phyloP scores from a whole-genome alignment of 148 eudicot species.

The Silene conica region DNA sequence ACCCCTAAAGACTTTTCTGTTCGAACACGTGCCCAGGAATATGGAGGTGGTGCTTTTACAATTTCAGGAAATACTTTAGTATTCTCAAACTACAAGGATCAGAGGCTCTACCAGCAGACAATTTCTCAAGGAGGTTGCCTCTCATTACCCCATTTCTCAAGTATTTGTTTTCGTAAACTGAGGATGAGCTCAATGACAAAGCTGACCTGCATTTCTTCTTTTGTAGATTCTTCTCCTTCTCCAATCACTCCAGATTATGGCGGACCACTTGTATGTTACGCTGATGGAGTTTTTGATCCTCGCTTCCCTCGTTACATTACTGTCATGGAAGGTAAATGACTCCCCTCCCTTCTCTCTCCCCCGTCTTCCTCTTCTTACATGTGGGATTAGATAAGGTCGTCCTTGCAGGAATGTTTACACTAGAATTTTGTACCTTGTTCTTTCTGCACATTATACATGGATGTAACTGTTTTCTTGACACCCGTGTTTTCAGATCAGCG shows the following conservation, averaged over 20 bases:
- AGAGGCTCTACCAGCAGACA: slow-evolving; percentile 64
- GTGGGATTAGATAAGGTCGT: background rate
- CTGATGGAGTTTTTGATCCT: slow-evolving; percentile 73
- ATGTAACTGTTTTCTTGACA: slow-evolving; percentile 10
- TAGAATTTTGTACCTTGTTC: background rate
- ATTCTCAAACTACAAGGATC: slow-evolving; percentile 71
- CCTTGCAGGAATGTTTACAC: background rate
- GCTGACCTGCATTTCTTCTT: slow-evolving; percentile 11
- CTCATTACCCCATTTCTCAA: background rate
- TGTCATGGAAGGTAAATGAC: slow-evolving; percentile 64
- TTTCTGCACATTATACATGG: background rate
- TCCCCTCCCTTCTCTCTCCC: no score
- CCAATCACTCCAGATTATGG: slow-evolving; percentile 80
- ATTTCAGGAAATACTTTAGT: slow-evolving; percentile 45
- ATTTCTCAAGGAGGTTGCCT: slow-evolving; percentile 40
- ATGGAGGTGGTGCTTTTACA: slow-evolving; percentile 89
- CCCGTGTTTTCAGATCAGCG: slow-evolving; percentile 52
- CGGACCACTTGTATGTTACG: slow-evolving; percentile 55
- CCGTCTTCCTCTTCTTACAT: background rate
- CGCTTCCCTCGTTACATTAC: slow-evolving; percentile 52
- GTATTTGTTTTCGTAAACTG: background rate
- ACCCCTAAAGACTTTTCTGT: slow-evolving; percentile 76
- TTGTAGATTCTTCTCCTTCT: slow-evolving; percentile 45
- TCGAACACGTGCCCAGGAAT: slow-evolving; percentile 74
- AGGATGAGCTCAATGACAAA: background rate